A percentile compares a stretch with the other conserved stretches of the same genome.
Evolutionary conservation across 192 early-diverging fungal species (phyloP).

Genomic region (Kickxella alabastrina): DNA sequence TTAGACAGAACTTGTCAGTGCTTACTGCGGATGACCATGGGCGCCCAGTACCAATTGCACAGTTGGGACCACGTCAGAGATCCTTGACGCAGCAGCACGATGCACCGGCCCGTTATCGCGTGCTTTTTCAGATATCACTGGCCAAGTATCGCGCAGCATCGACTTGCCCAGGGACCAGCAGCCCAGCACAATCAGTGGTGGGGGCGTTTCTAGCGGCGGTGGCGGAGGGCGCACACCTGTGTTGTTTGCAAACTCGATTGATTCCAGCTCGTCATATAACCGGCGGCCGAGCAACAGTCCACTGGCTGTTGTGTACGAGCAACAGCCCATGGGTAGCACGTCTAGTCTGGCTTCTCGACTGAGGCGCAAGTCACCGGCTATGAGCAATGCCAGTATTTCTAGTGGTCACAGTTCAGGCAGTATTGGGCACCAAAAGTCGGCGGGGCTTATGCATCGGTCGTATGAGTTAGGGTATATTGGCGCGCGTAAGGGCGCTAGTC

Average conservation of each 20-base stretch:
- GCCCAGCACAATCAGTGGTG: background rate
- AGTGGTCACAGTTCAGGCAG: conserved; percentile 1
- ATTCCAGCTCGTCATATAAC: no score
- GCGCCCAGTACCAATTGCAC: background rate
- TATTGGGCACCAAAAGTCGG: conserved; percentile 5
- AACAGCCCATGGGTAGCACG: background rate
- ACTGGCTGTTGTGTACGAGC: background rate
- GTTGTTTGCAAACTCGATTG: no score
- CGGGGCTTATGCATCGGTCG: background rate
- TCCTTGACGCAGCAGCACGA: conserved; percentile 36
- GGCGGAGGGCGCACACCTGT: no score
- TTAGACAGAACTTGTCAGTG: background rate
- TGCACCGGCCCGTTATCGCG: conserved; percentile 7
- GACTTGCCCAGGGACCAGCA: conserved; percentile 10
- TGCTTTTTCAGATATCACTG: conserved; percentile 3
- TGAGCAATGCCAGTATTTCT: conserved; percentile 1
- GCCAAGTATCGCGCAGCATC: conserved; percentile 23
- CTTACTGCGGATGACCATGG: background rate
- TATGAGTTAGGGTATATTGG: conserved; percentile 8
- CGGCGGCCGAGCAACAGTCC: no score
- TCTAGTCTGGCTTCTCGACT: background rate
- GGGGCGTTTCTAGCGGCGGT: background rate
- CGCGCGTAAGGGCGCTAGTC: no score
- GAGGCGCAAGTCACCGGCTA: background rate
- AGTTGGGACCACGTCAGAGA: conserved; percentile 24